Percentiles rank a stretch among this genome's conserved stretches.
These are phyloP conservation scores for Berberis thunbergii DNA, from an alignment of 164 flowering plant species.

Conservation along the genomic window DNA sequence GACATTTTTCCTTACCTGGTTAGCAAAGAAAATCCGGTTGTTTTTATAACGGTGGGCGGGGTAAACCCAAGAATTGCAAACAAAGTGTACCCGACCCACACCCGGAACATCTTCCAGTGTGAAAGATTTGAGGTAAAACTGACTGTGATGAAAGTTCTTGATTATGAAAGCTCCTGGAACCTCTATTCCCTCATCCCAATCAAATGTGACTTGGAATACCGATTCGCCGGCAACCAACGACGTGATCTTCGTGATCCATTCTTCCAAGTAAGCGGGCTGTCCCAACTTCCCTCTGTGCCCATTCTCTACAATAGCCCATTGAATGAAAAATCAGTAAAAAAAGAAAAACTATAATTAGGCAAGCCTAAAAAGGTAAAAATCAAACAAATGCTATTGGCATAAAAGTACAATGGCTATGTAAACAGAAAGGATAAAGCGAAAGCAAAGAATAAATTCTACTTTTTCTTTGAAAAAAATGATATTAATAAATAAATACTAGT, in stretches of 20 bases:
- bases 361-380: not conserved
- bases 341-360: no score
- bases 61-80: constrained; percentile 87
- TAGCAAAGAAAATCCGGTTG: constrained; percentile 56
- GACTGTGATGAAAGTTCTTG: constrained; percentile 54
- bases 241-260: constrained; percentile 39
- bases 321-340: no score
- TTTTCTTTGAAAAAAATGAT: no score
- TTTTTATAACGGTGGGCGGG: constrained; percentile 44
- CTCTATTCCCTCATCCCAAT: constrained; percentile 60
- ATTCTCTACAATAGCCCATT: constrained; percentile 20
- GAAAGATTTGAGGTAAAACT: constrained; percentile 59
- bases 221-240: constrained; percentile 32
- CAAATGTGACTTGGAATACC: constrained; percentile 31
- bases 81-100: constrained; percentile 46
- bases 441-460: no score
- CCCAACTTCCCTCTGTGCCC: constrained; percentile 38
- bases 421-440: no score
- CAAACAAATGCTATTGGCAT: not conserved
- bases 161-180: constrained; percentile 69
- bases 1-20: constrained; percentile 30
- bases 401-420: not conserved
- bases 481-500: no score
- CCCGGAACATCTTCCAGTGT: constrained; percentile 62
- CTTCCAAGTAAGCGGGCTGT: constrained; percentile 41